Evolutionary conservation across 2,329 filamentous ascomycete genomes (phyloP).

Genomic region (Fusarium siculi): DNA sequence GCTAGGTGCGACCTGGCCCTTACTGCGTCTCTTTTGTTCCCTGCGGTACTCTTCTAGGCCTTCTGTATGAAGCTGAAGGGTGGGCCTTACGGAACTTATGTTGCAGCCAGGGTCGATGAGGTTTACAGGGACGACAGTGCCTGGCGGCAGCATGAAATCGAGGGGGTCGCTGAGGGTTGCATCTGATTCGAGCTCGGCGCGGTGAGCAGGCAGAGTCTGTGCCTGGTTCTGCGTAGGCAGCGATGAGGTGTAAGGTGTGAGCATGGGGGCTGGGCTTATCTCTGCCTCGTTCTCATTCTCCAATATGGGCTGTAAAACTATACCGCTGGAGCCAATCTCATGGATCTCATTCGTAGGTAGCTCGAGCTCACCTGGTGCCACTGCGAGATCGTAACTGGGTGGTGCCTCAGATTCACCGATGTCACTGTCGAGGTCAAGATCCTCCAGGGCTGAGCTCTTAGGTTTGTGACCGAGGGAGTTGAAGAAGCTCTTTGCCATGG

Average conservation of each 20-base stretch:
- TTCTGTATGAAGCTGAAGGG: conserved; percentile 53
- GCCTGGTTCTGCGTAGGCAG: conserved; percentile 29
- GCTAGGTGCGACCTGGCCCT: conserved; percentile 56
- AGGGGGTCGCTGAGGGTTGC: conserved; percentile 35
- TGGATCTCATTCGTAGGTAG: conserved; percentile 62
- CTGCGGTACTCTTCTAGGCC: conserved; percentile 48
- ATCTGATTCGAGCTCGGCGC: conserved; percentile 42
- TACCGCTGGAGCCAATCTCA: conserved; percentile 62
- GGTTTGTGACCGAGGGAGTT: conserved; percentile 62
- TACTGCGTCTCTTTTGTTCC: conserved; percentile 51
- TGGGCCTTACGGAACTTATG: conserved; percentile 45
- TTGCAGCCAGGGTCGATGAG: conserved; percentile 34
- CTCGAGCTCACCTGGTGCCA: conserved; percentile 52
- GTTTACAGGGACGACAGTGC: conserved; percentile 41
- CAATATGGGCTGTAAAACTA: conserved; percentile 48
- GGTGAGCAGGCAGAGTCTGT: conserved; percentile 35
- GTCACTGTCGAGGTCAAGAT: conserved; percentile 45
- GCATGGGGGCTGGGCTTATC: conserved; percentile 22
- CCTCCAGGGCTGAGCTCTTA: conserved; percentile 47
- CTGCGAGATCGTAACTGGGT: conserved; percentile 59
- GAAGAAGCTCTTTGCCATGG: conserved; percentile 65
- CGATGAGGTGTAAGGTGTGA: conserved; percentile 27
- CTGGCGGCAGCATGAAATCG: conserved; percentile 43
- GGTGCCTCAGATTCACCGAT: conserved; percentile 52
- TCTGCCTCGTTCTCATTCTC: conserved; percentile 42